phyloP scores from a whole-genome alignment of 768 basidiomycete genomes.

The Auricularia cornea region DNA sequence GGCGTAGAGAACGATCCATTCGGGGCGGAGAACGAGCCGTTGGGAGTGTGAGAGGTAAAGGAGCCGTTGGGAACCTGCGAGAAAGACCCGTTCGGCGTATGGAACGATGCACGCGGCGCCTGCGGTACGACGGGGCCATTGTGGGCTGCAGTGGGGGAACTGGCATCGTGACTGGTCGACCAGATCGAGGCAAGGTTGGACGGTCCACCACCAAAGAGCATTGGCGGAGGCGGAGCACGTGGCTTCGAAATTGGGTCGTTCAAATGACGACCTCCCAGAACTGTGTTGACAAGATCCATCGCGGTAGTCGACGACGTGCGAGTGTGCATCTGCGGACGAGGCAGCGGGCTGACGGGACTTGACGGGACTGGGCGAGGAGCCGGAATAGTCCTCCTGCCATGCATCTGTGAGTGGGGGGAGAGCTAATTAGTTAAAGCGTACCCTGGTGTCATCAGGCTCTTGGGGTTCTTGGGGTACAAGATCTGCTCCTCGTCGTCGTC shows the following conservation, averaged over 20 bases:
- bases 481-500: slow-evolving; percentile 70
- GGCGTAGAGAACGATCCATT: no score
- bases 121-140: neutral
- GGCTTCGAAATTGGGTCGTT: neutral
- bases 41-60: no score
- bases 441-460: neutral
- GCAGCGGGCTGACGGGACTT: neutral
- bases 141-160: neutral
- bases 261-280: neutral
- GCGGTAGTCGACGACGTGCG: neutral
- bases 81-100: no score
- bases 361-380: neutral
- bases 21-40: no score
- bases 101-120: neutral
- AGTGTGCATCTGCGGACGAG: neutral
- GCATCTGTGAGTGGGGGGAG: neutral
- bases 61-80: no score
- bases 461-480: slow-evolving; percentile 51
- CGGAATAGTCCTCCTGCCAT: neutral
- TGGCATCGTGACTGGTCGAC: neutral
- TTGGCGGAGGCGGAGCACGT: neutral
- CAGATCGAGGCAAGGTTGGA: neutral
- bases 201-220: neutral
- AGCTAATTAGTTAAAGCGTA: neutral
- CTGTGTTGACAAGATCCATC: neutral